These are phyloP conservation scores for Cladophialophora exuberans DNA, from an alignment of 2,329 filamentous ascomycete species.

Conservation along the genomic window DNA sequence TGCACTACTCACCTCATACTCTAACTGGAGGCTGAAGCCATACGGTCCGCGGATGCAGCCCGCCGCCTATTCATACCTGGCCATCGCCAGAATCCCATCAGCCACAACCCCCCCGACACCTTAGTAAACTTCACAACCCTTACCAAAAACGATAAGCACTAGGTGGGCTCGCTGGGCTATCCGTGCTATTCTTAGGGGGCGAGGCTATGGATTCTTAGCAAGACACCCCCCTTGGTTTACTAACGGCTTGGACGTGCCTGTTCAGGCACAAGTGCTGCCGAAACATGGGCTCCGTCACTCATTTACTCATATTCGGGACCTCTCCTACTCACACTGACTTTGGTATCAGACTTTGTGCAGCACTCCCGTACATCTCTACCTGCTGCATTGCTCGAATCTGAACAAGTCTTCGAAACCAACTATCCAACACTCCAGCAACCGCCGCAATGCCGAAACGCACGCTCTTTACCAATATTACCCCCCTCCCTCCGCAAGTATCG, in stretches of 20 bases:
- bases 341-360: neutral
- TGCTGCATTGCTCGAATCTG: neutral
- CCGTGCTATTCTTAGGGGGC: constrained; percentile 26
- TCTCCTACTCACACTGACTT: neutral
- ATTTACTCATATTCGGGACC: constrained; percentile 1
- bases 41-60: neutral
- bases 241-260: neutral
- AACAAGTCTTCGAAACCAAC: neutral
- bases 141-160: constrained; percentile 23
- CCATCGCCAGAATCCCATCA: constrained; percentile 1
- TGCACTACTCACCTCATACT: no score
- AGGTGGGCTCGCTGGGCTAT: no score
- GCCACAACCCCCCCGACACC: constrained; percentile 5
- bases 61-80: neutral
- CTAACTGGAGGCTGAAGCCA: constrained; percentile 11
- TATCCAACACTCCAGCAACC: neutral
- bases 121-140: neutral
- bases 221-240: neutral
- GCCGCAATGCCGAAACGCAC: constrained; percentile 69
- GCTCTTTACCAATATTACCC: constrained; percentile 77
- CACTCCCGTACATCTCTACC: neutral
- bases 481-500: constrained; percentile 69
- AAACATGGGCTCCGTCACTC: no score
- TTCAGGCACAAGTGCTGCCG: constrained; percentile 8
- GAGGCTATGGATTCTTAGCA: constrained; percentile 4